These are phyloP conservation scores for Cylindrotheca closterium DNA, from an alignment of 108 stramenopile genomes.

Conservation along the genomic window DNA sequence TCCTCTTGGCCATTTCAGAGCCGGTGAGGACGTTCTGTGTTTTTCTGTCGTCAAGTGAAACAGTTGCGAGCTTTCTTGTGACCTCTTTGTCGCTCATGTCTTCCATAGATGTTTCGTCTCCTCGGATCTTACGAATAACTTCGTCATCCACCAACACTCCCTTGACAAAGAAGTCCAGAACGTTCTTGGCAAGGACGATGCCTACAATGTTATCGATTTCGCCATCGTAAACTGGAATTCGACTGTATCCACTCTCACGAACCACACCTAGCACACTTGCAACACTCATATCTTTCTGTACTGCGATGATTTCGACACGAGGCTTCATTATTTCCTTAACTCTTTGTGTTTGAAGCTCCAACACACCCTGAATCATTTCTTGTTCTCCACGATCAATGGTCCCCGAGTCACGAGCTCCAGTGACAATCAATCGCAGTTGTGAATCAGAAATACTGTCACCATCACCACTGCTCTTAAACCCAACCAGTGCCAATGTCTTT, in stretches of 20 bases:
- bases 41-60: conserved; percentile 15
- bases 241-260: conserved; percentile 84
- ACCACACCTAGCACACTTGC: conserved; percentile 84
- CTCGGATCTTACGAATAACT: conserved; percentile 36
- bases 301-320: conserved; percentile 92
- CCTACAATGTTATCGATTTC: conserved; percentile 98
- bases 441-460: conserved; percentile 86
- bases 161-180: conserved; percentile 92
- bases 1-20: conserved; percentile 70
- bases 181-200: conserved; percentile 91
- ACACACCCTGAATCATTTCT: conserved; percentile 96
- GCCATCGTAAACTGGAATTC: conserved; percentile 96
- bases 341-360: conserved; percentile 90
- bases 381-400: conserved; percentile 95
- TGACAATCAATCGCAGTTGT: conserved; percentile 92
- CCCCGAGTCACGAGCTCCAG: conserved; percentile 91
- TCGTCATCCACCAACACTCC: conserved; percentile 81
- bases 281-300: conserved; percentile 79
- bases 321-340: conserved; percentile 95
- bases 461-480: conserved; percentile 71
- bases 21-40: conserved; percentile 65
- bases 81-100: conserved; percentile 16
- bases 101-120: neutral
- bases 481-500: conserved; percentile 71
- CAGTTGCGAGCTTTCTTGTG: neutral